Percentiles rank a stretch among this genome's conserved stretches.
phyloP scores from a whole-genome alignment of 2,329 filamentous ascomycete genomes.

The Pleochaeta shiraiana region DNA sequence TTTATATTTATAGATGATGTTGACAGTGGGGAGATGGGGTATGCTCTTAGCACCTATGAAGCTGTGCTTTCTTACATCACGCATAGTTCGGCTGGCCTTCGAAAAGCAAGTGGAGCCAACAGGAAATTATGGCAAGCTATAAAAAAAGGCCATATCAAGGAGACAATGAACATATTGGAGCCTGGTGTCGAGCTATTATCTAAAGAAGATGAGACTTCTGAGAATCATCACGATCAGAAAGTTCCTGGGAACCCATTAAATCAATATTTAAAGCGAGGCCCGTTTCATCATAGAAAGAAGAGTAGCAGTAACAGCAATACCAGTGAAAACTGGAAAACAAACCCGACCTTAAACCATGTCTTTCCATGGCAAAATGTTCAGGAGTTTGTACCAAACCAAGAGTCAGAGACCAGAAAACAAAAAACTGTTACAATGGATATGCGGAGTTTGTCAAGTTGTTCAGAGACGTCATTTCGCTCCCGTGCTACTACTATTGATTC shows the following conservation, averaged over 20 bases:
- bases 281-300: slow-evolving; percentile 8
- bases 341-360: slow-evolving; percentile 46
- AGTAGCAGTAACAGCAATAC: slow-evolving; percentile 6
- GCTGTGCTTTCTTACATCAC: slow-evolving; percentile 78
- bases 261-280: slow-evolving; percentile 11
- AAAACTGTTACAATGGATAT: slow-evolving; percentile 70
- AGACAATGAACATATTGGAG: slow-evolving; percentile 61
- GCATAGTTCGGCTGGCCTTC: slow-evolving; percentile 58
- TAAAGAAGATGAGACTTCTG: slow-evolving; percentile 13
- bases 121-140: slow-evolving; percentile 72
- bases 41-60: slow-evolving; percentile 88
- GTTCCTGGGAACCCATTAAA: slow-evolving; percentile 15
- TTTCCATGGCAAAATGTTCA: slow-evolving; percentile 65
- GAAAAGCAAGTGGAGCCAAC: slow-evolving; percentile 71
- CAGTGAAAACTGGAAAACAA: not conserved
- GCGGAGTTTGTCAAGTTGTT: slow-evolving; percentile 70
- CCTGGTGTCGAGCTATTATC: slow-evolving; percentile 25
- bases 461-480: slow-evolving; percentile 64
- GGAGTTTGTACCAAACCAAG: slow-evolving; percentile 21
- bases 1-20: slow-evolving; percentile 98
- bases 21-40: slow-evolving; percentile 87
- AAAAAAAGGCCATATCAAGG: slow-evolving; percentile 51
- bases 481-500: slow-evolving; percentile 59
- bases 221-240: slow-evolving; percentile 23
- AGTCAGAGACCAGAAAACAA: slow-evolving; percentile 15